Percentiles rank a stretch among this genome's conserved stretches.
Conservation (phyloP, 1,284 basidiomycete genomes). For the Sanguinoderma infundibulare region DNA sequence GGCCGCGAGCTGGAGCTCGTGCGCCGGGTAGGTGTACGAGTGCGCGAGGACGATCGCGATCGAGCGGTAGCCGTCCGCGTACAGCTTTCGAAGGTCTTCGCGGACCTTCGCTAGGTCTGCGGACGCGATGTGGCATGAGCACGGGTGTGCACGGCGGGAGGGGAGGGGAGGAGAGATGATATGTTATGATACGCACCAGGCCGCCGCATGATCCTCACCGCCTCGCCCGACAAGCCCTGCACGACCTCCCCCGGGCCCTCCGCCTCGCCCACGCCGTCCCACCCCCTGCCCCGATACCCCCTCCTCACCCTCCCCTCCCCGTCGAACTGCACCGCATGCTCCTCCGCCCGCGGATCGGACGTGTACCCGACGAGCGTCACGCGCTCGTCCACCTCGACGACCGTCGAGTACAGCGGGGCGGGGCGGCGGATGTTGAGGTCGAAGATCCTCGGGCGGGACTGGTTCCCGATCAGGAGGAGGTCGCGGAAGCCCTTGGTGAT, state of each 20-base stretch:
- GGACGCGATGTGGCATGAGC: not conserved
- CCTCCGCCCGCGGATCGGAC: slow-evolving; percentile 81
- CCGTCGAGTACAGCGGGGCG: slow-evolving; percentile 77
- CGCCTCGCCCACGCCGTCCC: slow-evolving; percentile 66
- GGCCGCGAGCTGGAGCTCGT: slow-evolving; percentile 76
- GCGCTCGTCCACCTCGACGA: slow-evolving; percentile 92
- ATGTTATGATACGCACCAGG: slow-evolving; percentile 55
- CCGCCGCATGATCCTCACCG: slow-evolving; percentile 82
- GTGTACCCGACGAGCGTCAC: slow-evolving; percentile 95
- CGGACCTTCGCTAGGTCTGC: slow-evolving; percentile 57
- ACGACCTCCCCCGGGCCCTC: slow-evolving; percentile 84
- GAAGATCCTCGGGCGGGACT: slow-evolving; percentile 89
- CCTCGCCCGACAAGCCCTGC: slow-evolving; percentile 87
- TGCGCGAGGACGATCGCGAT: slow-evolving; percentile 89
- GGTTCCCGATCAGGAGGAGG: slow-evolving; percentile 90
- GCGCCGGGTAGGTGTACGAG: slow-evolving; percentile 89
- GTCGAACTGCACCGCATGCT: slow-evolving; percentile 78
- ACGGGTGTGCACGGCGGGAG: too few relatives aligned
- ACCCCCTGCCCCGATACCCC: slow-evolving; percentile 76
- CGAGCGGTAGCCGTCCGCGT: slow-evolving; percentile 80
- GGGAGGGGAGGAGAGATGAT: not conserved
- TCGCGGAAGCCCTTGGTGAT: slow-evolving; percentile 95
- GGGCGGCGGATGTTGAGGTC: slow-evolving; percentile 87
- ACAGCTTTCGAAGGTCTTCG: slow-evolving; percentile 68
- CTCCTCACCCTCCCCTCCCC: slow-evolving; percentile 67